These are phyloP conservation scores for Malus hybrid DNA, from an alignment of 331 rosid species.

Conservation along the genomic window DNA sequence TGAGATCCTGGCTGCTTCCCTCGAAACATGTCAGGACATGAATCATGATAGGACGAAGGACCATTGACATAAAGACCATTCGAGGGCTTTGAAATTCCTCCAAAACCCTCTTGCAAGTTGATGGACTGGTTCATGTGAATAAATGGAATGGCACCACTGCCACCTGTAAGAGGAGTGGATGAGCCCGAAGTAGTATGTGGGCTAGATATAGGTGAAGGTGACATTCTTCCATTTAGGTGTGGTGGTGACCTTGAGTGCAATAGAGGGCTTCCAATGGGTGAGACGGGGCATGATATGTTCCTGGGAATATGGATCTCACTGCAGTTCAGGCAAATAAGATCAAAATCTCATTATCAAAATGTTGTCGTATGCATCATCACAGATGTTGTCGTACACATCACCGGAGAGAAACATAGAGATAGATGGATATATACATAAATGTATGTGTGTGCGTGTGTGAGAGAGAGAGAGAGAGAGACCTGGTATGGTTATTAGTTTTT, in stretches of 20 bases:
- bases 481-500: constrained; percentile 52
- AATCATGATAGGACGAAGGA: constrained; percentile 54
- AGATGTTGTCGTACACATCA: too few relatives aligned
- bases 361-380: background rate
- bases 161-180: constrained; percentile 80
- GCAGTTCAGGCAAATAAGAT: constrained; percentile 31
- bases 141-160: constrained; percentile 63
- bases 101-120: constrained; percentile 68
- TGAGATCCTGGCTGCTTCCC: constrained; percentile 69
- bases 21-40: constrained; percentile 59
- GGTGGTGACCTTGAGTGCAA: constrained; percentile 88
- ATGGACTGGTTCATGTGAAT: constrained; percentile 49
- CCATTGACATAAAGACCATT: constrained; percentile 46
- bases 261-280: constrained; percentile 98
- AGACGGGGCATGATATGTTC: constrained; percentile 95
- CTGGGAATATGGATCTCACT: constrained; percentile 73
- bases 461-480: constrained; percentile 44
- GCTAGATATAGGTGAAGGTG: constrained; percentile 96
- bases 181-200: constrained; percentile 93
- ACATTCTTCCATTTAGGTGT: constrained; percentile 73
- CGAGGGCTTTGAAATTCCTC: constrained; percentile 52
- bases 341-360: constrained; percentile 2
- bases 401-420: background rate
- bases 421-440: background rate
- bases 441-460: background rate